phyloP scores from a whole-genome alignment of 176 grass and related monocot species.

The Metroxylon sagu region DNA sequence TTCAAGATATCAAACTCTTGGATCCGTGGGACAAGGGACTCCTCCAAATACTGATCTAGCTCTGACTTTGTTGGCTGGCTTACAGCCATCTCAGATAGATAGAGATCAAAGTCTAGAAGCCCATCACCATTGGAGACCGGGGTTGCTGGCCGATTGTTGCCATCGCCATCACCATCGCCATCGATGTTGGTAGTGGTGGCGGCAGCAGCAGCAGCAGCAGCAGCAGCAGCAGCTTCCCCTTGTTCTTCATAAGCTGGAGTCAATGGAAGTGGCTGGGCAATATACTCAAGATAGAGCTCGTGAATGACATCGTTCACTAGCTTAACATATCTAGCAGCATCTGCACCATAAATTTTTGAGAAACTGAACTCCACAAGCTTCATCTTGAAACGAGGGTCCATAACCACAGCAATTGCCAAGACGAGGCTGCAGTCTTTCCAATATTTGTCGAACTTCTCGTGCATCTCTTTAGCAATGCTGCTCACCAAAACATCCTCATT shows the following conservation, averaged over 20 bases:
- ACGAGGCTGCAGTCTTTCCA: constrained; percentile 91
- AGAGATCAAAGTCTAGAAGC: constrained; percentile 75
- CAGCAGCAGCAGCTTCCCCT: not conserved
- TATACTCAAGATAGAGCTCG: constrained; percentile 73
- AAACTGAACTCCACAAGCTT: constrained; percentile 88
- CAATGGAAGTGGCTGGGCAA: constrained; percentile 39
- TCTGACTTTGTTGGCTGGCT: constrained; percentile 53
- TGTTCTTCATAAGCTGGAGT: constrained; percentile 38
- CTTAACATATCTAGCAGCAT: constrained; percentile 57
- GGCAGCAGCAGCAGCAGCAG: no score
- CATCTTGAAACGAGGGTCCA: constrained; percentile 95
- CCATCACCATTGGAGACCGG: constrained; percentile 28
- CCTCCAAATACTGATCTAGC: constrained; percentile 77
- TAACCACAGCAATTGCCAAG: constrained; percentile 69
- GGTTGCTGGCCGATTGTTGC: constrained; percentile 10
- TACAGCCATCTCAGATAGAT: constrained; percentile 61
- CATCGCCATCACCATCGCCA: constrained; percentile 17
- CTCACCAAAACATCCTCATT: constrained; percentile 51
- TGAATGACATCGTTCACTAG: constrained; percentile 54
- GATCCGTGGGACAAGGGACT: constrained; percentile 54
- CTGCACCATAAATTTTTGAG: constrained; percentile 75
- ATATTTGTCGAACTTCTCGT: constrained; percentile 86
- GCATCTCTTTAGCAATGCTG: constrained; percentile 65
- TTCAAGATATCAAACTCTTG: constrained; percentile 66
- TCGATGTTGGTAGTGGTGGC: not conserved